A percentile compares a stretch with the other conserved stretches of the same genome.
These are phyloP conservation scores for Neopestalotiopsis rosae DNA, from an alignment of 2,329 filamentous ascomycete genomes.

Conservation along the genomic window DNA sequence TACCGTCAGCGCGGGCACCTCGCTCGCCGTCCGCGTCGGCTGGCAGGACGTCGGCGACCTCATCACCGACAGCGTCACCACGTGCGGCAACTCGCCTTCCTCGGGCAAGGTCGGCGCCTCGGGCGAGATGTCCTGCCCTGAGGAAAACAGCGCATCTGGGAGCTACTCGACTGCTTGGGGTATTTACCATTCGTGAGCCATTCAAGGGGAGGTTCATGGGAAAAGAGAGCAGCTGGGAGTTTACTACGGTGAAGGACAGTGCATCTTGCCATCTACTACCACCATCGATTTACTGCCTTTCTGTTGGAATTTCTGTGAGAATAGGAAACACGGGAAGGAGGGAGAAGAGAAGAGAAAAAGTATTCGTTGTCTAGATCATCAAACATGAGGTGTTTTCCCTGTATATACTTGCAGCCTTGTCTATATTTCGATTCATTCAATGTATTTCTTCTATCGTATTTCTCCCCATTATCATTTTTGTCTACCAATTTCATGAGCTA, in stretches of 20 bases:
- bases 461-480: not conserved
- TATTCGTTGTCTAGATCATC: not conserved
- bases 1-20: slow-evolving; percentile 6
- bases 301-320: no score
- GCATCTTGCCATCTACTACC: no score
- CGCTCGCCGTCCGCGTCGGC: slow-evolving; percentile 9
- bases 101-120: slow-evolving; percentile 13
- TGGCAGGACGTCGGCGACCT: slow-evolving; percentile 17
- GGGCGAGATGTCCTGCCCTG: slow-evolving; percentile 13
- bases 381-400: not conserved
- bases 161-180: slow-evolving; percentile 12
- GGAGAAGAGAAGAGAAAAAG: not conserved
- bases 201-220: not conserved
- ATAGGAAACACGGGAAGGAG: not conserved
- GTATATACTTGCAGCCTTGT: not conserved
- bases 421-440: not conserved
- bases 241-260: not conserved
- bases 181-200: slow-evolving; percentile 8
- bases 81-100: slow-evolving; percentile 8
- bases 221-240: not conserved
- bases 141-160: not conserved
- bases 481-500: no score
- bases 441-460: not conserved
- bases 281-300: no score
- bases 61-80: slow-evolving; percentile 11